Evolutionary conservation across 768 basidiomycete genomes (phyloP), one percentile per base, ranked within the genome.

Genomic region (Hydnum rufescens): DNA sequence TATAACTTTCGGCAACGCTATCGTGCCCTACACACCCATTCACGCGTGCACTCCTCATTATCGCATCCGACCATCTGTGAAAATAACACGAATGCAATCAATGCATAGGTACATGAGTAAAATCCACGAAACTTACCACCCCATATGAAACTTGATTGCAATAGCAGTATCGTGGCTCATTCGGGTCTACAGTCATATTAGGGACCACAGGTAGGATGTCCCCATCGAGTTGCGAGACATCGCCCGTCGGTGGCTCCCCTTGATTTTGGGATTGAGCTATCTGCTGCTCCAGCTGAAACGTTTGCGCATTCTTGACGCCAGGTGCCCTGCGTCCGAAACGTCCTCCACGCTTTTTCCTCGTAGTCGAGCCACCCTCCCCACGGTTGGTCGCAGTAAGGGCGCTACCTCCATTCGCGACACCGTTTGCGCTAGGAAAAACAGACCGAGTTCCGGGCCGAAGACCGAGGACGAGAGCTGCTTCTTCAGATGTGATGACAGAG

Each of bases 401-500:
- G 8, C 26, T 26, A 47, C 13, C 8, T 47, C 44, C 44, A 47
- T 8, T 47, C 26, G 13, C 16, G 16, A 13, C 36, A 13, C 36
- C 25, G 8, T 16, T 13, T 8, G 26, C 13, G 13, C 13, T 25
- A 8, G 44, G 26, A 8, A 26, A 8, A 8, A 30, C 30, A 5
- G 55, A 53, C 31, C 65, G 75, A 0, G 75, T 75, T 6, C 74
- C 75, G 3, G 71, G 68, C 6, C 73, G 71, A 22, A 70, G 65
- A 19, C 75, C 76, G 19, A 75, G 66, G 6, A 71, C 68, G 44
- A 78, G 70, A 18, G 71, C 66, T 30, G 71, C 69, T 59, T 78
- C 74, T 58, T 76, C 73, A 55, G 76, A 73, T 48, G 72, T 71
- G 53, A 81, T 74, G n/a, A 73, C 78, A 58, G 83, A 76, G 57